phyloP scores from a whole-genome alignment of 2,329 filamentous ascomycete genomes.

The Paecilomyces niveus region DNA sequence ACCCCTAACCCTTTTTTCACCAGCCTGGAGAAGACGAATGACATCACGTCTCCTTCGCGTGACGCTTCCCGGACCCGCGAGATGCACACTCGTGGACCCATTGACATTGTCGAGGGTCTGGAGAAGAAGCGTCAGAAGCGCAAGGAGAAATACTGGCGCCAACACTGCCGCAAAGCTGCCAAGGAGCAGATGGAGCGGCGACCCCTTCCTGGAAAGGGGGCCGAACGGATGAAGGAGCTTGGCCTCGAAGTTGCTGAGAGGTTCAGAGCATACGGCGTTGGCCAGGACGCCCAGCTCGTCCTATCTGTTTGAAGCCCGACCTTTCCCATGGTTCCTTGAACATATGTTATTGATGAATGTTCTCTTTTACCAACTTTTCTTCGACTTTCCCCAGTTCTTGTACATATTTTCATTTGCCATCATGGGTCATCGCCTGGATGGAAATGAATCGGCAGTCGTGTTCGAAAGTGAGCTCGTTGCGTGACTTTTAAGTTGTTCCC shows the following conservation, averaged over 20 bases:
- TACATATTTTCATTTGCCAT: conserved; percentile 16
- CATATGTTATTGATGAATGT: conserved; percentile 2
- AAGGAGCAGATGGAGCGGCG: conserved; percentile 57
- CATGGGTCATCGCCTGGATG: not conserved
- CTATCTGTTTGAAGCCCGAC: conserved; percentile 54
- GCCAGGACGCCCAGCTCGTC: conserved; percentile 54
- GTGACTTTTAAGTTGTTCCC: not conserved
- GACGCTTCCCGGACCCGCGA: conserved; percentile 37
- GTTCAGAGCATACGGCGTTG: conserved; percentile 57
- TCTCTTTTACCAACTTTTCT: not conserved
- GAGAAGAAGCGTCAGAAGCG: conserved; percentile 90
- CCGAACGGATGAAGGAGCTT: conserved; percentile 87
- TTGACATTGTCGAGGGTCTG: conserved; percentile 94
- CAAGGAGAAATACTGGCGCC: conserved; percentile 85
- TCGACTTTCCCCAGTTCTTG: conserved; percentile 9
- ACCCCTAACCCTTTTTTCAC: conserved; percentile 62
- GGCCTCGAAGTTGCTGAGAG: conserved; percentile 84
- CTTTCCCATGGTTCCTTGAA: conserved; percentile 7
- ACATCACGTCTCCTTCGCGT: conserved; percentile 28
- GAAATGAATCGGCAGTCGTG: not conserved
- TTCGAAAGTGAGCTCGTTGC: not conserved
- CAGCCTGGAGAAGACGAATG: conserved; percentile 22
- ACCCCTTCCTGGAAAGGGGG: conserved; percentile 75
- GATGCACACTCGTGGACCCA: conserved; percentile 77
- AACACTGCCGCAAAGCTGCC: conserved; percentile 76